Evolutionary conservation across 169 alveolate species (phyloP).

Genomic region (Perkinsus marinus): DNA sequence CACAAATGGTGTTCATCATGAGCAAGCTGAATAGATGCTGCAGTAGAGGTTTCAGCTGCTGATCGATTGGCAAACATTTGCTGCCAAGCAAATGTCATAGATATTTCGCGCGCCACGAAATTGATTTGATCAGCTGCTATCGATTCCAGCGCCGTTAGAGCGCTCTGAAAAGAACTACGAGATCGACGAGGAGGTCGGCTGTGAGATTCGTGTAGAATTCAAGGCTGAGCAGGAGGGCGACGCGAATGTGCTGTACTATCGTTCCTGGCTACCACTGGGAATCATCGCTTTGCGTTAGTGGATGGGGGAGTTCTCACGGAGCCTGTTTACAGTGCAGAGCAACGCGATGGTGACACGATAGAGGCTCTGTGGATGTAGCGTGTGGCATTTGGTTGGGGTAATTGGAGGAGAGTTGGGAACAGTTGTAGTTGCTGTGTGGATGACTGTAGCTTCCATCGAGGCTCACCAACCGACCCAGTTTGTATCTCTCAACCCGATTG

Average conservation of each 20-base stretch:
- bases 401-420: too few species aligned
- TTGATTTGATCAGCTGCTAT: background rate
- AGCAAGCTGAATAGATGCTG: constrained; percentile 12
- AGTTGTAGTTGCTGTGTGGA: too few species aligned
- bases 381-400: too few species aligned
- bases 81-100: too few species aligned
- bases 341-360: background rate
- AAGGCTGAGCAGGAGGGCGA: constrained; percentile 3
- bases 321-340: constrained; percentile 11
- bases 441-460: too few species aligned
- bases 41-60: too few species aligned
- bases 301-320: background rate
- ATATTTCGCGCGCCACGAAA: background rate
- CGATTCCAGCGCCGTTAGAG: background rate
- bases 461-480: too few species aligned
- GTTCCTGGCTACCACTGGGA: background rate
- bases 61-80: too few species aligned
- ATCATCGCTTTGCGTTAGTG: background rate
- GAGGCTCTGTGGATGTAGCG: background rate
- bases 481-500: too few species aligned
- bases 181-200: constrained; percentile 18
- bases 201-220: constrained; percentile 23
- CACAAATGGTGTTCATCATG: constrained; percentile 42
- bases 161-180: constrained; percentile 7
- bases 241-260: constrained; percentile 5